Evolutionary conservation across 345 rosid species (phyloP).

Genomic region (Odontarrhena argentea): DNA sequence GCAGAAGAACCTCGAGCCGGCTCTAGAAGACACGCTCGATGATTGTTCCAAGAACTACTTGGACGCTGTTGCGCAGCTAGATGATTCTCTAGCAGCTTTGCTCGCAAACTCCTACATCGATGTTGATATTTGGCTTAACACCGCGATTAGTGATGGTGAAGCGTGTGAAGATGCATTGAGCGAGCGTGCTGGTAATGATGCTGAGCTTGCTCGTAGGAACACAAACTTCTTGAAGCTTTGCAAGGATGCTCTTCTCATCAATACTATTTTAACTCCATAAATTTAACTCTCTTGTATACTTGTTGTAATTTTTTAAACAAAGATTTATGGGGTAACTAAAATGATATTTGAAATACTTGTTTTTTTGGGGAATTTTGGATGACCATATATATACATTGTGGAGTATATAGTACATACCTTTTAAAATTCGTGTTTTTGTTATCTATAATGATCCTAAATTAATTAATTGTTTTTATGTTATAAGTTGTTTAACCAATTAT

Average conservation of each 20-base stretch:
- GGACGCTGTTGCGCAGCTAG: constrained; percentile 65
- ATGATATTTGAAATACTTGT: constrained; percentile 26
- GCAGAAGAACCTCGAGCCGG: constrained; percentile 44
- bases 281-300: not conserved
- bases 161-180: constrained; percentile 48
- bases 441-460: not conserved
- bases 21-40: constrained; percentile 52
- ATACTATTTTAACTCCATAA: constrained; percentile 46
- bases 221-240: constrained; percentile 47
- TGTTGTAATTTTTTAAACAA: constrained; percentile 8
- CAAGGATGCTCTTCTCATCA: constrained; percentile 48
- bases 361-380: constrained; percentile 18
- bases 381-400: constrained; percentile 2
- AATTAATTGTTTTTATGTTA: too few relatives aligned
- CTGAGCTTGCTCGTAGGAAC: constrained; percentile 44
- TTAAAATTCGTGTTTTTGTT: not conserved
- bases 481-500: too few relatives aligned
- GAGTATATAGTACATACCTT: not conserved
- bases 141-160: constrained; percentile 48
- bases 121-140: constrained; percentile 47
- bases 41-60: constrained; percentile 61
- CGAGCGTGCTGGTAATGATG: constrained; percentile 25
- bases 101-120: constrained; percentile 44
- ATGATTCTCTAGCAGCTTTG: constrained; percentile 58
- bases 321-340: constrained; percentile 1